Evolutionary conservation across 1,284 basidiomycete genomes (phyloP), one percentile per base, ranked within the genome.

Genomic region (Nidula niveotomentosa): DNA sequence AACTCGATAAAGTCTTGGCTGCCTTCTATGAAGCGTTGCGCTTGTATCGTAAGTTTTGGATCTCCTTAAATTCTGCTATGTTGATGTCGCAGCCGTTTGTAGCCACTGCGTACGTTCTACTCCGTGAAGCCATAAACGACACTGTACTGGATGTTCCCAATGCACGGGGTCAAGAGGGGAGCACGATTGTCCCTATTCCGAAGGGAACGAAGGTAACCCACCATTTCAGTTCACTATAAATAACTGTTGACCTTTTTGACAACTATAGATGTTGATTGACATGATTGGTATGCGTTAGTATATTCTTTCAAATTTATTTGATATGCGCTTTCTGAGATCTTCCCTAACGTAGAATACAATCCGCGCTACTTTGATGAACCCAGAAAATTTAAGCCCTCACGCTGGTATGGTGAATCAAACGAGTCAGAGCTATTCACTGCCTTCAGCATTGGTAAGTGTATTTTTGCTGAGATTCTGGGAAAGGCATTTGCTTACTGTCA

Each of bases 201-300:
- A 73, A 73, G 54, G 71, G 70, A 13, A 58, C 61, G 0, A 57
- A 61, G 43, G 64, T 62, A n/a, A 39, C 53, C 54, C 7, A 52
- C 30, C 30, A 18, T 10, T 15, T 17, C 47, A 33, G 12, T 41
- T 36, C 15, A n/a, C 30, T 43, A 34, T n/a, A 45, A 51, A 2
- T 12, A 6, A 34, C 36, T 41, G 18, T 35, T 15, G 37, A 41
- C 37, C 1, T 12, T 12, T 47, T 72, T 10, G 69, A 70, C n/a
- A 53, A 12, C 3, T 51, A 8, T 35, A 72, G 69, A 60, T 81
- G 13, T 54, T 78, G 6, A 68, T 82, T 6, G 81, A 85, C 56
- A 74, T 84, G 69, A 58, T 83, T 56, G 79, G 80, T 52, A 61
- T 79, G 53, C 76, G 81, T 83, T 56, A 68, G 81, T 77, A 41